Percentiles rank a stretch among this genome's conserved stretches.
Evolutionary conservation across 495 filamentous ascomycete species (phyloP).

Genomic region (Penicillium canariense): DNA sequence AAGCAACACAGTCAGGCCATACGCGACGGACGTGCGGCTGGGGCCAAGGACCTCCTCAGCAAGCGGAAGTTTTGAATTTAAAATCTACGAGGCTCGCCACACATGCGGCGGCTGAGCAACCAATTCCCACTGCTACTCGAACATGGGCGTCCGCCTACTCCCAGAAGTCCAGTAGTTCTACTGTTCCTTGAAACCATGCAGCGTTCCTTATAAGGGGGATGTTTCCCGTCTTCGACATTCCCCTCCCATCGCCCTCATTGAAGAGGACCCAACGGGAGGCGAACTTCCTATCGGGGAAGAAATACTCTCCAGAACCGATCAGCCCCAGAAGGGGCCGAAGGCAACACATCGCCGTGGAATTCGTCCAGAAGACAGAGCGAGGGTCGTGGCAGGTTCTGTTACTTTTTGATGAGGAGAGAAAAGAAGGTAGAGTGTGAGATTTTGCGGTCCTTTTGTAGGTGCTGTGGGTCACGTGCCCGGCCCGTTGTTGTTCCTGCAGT

Average conservation of each 20-base stretch:
- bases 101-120: too few relatives aligned
- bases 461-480: conserved; percentile 30
- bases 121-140: too few relatives aligned
- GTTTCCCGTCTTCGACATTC: conserved; percentile 70
- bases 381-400: conserved; percentile 66
- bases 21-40: too few relatives aligned
- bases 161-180: too few relatives aligned
- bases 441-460: conserved; percentile 29
- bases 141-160: too few relatives aligned
- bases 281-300: conserved; percentile 66
- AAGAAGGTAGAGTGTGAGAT: conserved; percentile 30
- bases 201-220: too few relatives aligned
- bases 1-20: background rate
- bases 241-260: conserved; percentile 61
- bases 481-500: conserved; percentile 18
- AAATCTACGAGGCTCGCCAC: background rate
- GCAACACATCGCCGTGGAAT: conserved; percentile 60
- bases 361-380: conserved; percentile 47
- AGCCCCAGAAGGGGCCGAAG: conserved; percentile 48
- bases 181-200: too few relatives aligned
- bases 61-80: background rate
- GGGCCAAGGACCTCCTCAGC: too few relatives aligned
- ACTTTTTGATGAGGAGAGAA: conserved; percentile 56
- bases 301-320: conserved; percentile 58
- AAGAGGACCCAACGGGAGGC: conserved; percentile 61